A percentile compares a stretch with the other conserved stretches of the same genome.
These are phyloP conservation scores for Choiromyces venosus DNA, from an alignment of 495 filamentous ascomycete species.

Conservation along the genomic window DNA sequence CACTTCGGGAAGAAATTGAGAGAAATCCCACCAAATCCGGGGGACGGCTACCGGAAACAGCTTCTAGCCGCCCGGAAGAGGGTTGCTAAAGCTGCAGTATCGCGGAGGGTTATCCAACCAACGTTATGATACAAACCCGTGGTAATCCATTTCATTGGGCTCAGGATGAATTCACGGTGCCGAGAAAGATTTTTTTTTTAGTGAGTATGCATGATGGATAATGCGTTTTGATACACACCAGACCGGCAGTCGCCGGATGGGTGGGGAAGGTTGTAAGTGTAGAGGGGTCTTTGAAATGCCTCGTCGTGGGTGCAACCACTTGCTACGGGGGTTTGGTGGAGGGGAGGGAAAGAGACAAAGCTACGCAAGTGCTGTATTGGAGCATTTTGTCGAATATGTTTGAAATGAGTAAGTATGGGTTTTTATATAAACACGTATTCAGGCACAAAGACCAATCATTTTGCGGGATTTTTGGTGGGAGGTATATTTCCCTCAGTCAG, in stretches of 20 bases:
- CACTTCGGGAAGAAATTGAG: background rate
- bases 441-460: constrained; percentile 5
- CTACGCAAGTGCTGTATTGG: background rate
- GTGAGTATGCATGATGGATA: background rate
- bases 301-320: background rate
- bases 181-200: background rate
- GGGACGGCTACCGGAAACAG: background rate
- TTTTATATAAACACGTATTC: constrained; percentile 6
- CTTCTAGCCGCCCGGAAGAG: background rate
- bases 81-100: background rate
- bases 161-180: background rate
- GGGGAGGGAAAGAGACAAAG: background rate
- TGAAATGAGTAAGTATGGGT: background rate
- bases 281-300: background rate
- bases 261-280: background rate
- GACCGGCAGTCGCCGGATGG: background rate
- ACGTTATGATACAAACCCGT: background rate
- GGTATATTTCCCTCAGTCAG: constrained; percentile 3
- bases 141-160: background rate
- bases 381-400: background rate
- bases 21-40: background rate
- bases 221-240: background rate
- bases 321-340: background rate
- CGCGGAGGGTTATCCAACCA: background rate
- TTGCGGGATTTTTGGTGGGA: background rate